Base-by-base conservation (phyloP, 306 rosid species). In the Astragalus glycyphyllos region DNA sequence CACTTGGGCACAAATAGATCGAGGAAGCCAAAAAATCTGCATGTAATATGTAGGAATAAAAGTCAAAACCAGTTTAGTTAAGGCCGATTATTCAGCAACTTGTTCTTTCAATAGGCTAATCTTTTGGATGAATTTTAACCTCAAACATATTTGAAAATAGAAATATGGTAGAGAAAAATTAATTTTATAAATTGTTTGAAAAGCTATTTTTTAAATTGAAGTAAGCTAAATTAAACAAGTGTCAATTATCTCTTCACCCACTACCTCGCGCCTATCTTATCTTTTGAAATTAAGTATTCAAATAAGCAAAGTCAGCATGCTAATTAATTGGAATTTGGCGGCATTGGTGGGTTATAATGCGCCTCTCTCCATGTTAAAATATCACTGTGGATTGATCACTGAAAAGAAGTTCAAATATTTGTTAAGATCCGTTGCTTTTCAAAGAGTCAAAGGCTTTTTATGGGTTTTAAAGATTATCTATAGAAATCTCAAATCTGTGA, bases 221-320 rank as follows among this genome's bases (percentile, higher is more conserved):
- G 13, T 42, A 42, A 42, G 11, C 13, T 42, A 42, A 42, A 8
- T 11, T 42, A 42, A 42, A 42, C 48, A 42, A 42, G 48, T 42
- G 48, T 42, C 5, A 11, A 4, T 9, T 42, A 12, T 46, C 16
- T 46, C 16, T 46, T 46, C 7, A 12, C n/a, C 51, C 51, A 46
- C 51, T 4, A 44, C 49, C 49, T 44, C 14, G 12, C 49, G 13
- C 49, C 6, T 44, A 14, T 44, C 49, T 44, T 10, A 9, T 44
- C 49, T 11, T 46, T 11, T 46, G 16, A 46, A 5, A 54, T 5
- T 20, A 23, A 23, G 3, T 11, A 11, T 7, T 35, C 23, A 14
- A 10, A 14, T 60, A 15, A 60, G 34, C 66, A 37, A 60, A 60
- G 66, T 38, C 48, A 38, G 51, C 32, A 2, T 59, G 13, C n/a